These are phyloP conservation scores for Chaetomium sp. DNA, from an alignment of 2,329 filamentous ascomycete genomes.

Conservation along the genomic window DNA sequence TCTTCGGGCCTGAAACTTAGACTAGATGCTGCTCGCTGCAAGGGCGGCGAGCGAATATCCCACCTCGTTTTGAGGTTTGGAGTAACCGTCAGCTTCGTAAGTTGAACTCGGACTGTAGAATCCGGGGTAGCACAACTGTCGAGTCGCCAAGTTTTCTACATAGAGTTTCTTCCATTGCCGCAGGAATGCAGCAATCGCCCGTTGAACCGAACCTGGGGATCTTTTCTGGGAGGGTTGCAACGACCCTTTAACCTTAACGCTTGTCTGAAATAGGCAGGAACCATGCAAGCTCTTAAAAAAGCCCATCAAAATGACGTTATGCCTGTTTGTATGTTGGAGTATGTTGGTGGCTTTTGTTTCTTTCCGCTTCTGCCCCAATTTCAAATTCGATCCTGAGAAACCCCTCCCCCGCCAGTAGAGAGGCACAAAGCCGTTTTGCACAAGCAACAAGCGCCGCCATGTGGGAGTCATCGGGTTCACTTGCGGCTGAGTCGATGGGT, in stretches of 20 bases:
- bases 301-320: slow-evolving; percentile 20
- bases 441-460: slow-evolving; percentile 3
- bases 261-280: slow-evolving; percentile 11
- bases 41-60: background rate
- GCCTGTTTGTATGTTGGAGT: too few relatives aligned
- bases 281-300: background rate
- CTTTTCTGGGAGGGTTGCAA: background rate
- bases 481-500: slow-evolving; percentile 17
- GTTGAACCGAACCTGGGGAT: background rate
- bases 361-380: background rate
- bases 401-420: background rate
- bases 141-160: slow-evolving; percentile 12
- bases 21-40: background rate
- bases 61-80: background rate
- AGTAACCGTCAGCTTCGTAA: background rate
- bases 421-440: background rate
- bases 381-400: background rate
- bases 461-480: background rate
- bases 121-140: slow-evolving; percentile 5
- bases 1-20: background rate
- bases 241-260: background rate
- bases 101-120: background rate
- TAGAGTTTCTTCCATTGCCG: slow-evolving; percentile 8
- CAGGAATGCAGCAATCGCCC: background rate
- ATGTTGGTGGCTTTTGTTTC: background rate